Evolutionary conservation across 1,284 basidiomycete species (phyloP).

Genomic region (Boletus sp.): DNA sequence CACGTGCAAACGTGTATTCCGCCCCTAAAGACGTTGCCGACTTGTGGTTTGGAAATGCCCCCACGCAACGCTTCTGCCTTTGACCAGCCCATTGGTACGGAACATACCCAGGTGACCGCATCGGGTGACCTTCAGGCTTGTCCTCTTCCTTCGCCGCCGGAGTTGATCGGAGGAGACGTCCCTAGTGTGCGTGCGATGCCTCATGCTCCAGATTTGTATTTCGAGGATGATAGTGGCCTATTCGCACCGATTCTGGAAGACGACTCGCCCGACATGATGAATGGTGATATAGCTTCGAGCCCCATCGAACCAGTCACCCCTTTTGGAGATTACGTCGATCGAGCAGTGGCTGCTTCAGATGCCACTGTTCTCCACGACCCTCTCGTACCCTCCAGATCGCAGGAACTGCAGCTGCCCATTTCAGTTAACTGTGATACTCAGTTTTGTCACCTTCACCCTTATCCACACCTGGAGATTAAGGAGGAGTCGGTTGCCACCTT

Average conservation of each 20-base stretch:
- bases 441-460: constrained; percentile 19
- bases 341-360: constrained; percentile 51
- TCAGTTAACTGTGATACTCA: constrained; percentile 20
- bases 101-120: constrained; percentile 9
- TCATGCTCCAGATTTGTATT: constrained; percentile 17
- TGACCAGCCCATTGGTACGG: constrained; percentile 43
- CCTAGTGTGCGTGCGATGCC: constrained; percentile 18
- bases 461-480: constrained; percentile 14
- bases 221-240: constrained; percentile 42
- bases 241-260: constrained; percentile 67
- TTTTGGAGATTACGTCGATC: constrained; percentile 70
- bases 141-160: constrained; percentile 3
- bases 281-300: constrained; percentile 55
- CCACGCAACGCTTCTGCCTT: constrained; percentile 9
- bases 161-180: constrained; percentile 14
- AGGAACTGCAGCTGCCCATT: constrained; percentile 22
- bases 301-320: constrained; percentile 70
- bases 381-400: constrained; percentile 18
- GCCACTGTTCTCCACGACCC: constrained; percentile 21
- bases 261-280: constrained; percentile 52
- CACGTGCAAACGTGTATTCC: constrained; percentile 77
- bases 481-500: constrained; percentile 8
- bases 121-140: constrained; percentile 26
- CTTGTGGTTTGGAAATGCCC: constrained; percentile 20
- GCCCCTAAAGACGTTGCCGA: constrained; percentile 50